Conservation (phyloP, 257 asterid genomes). For the Linderniella brevidens region DNA sequence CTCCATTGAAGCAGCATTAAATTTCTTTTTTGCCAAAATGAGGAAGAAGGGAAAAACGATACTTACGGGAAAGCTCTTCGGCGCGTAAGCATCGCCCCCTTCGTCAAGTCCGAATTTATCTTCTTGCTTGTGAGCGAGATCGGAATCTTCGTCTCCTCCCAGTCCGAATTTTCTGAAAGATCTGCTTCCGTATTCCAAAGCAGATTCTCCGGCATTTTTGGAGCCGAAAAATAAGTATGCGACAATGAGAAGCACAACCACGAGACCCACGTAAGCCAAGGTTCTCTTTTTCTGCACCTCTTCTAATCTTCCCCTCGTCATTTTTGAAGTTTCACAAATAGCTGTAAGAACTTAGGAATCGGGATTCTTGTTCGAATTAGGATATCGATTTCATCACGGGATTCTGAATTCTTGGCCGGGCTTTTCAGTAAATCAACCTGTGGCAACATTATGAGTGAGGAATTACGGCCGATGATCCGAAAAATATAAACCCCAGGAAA, state of each 20-base stretch:
- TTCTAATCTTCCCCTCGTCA: slow-evolving; percentile 66
- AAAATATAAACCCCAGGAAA: too few relatives aligned
- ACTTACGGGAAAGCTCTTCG: slow-evolving; percentile 67
- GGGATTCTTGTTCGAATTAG: too few relatives aligned
- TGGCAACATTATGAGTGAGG: too few relatives aligned
- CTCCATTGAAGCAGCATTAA: slow-evolving; percentile 5
- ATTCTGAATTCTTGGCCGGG: too few relatives aligned
- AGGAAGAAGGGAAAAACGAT: slow-evolving; percentile 3
- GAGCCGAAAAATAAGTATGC: slow-evolving; percentile 51
- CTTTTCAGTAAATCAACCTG: too few relatives aligned
- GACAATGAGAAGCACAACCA: slow-evolving; percentile 30
- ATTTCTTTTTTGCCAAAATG: too few relatives aligned
- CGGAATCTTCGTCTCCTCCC: slow-evolving; percentile 70
- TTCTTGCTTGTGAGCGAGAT: slow-evolving; percentile 40
- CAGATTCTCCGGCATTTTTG: slow-evolving; percentile 50
- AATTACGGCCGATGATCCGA: too few relatives aligned
- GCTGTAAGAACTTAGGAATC: too few relatives aligned
- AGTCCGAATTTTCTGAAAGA: slow-evolving; percentile 68
- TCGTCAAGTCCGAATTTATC: slow-evolving; percentile 41
- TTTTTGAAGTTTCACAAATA: too few relatives aligned
- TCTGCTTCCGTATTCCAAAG: slow-evolving; percentile 63
- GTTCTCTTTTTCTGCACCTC: slow-evolving; percentile 58
- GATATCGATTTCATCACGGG: too few relatives aligned
- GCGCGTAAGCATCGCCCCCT: slow-evolving; percentile 31
- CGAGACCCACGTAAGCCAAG: slow-evolving; percentile 32